Evolutionary conservation across 2,329 filamentous ascomycete species (phyloP), one percentile per base, ranked within the genome.

Genomic region (Pyrenochaeta sp.): DNA sequence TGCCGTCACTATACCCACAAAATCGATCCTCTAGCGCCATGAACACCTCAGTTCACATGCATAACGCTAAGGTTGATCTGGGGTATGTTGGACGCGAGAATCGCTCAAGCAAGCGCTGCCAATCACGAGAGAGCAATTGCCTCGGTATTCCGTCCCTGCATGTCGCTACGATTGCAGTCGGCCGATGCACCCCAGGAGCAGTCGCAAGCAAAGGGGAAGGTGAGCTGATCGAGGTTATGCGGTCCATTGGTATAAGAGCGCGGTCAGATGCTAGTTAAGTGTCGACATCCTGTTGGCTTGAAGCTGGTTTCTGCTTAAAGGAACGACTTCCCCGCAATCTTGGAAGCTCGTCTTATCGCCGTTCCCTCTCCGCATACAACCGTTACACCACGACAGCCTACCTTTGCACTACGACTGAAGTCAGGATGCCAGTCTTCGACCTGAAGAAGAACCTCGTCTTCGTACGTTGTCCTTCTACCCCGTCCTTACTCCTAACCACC

Each of bases 371-470:
- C 39, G 39, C 49, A 51, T 43, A 22, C 32, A 34, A 3, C 15
- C n/a, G 2, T 25, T n/a, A 44, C 40, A 27, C 12, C 42, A 27
- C 10, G 8, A 40, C 13, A 30, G 19, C 22, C 8, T 6, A 30
- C 5, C 28, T 2, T 10, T n/a, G 13, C 5, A 34, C 28, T 13
- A 30, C 27, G 28, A 44, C 5, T 9, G 28, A 22, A n/a, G 10
- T 34, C 62, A 70, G 24, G 4, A 74, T 74, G 71, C 59, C 67
- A 2, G 9, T 66, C 12, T 76, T 76, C 44, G 67, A 76, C 47
- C 50, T 76, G 24, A 75, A 74, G 61, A 69, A 76, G 58, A 68
- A 76, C 30, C 72, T 76, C 36, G 65, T 75, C 56, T 75, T 74
- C 40, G 73, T 74, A 66, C 24, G 64, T 19, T 1, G 12, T 24